Conservation (phyloP, 306 rosid genomes). For the Castanopsis chinensis region DNA sequence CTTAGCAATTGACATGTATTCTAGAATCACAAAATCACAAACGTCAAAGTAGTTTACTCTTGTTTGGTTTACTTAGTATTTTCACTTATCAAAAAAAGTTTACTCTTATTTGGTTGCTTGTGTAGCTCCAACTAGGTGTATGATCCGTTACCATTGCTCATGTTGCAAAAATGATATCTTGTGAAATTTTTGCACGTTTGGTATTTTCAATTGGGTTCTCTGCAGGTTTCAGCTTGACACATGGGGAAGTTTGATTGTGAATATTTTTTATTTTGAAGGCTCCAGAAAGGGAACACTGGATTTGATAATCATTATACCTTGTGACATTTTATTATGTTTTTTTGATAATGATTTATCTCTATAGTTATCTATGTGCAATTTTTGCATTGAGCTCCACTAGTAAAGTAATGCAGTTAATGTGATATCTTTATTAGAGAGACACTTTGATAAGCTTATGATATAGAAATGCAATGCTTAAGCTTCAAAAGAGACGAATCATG, state of each 20-base stretch:
- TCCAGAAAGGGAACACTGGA: neutral
- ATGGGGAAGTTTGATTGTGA: neutral
- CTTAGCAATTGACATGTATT: neutral
- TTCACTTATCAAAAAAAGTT: too few relatives aligned
- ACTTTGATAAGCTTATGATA: neutral
- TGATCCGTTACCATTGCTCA: neutral
- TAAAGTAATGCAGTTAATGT: neutral
- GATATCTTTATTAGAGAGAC: neutral
- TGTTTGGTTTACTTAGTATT: neutral
- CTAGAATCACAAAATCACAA: neutral
- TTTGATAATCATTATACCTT: neutral
- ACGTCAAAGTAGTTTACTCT: neutral
- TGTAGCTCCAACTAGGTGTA: neutral
- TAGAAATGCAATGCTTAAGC: neutral
- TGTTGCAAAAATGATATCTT: neutral
- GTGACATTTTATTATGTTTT: neutral
- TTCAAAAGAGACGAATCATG: neutral
- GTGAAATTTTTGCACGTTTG: neutral
- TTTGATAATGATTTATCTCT: neutral
- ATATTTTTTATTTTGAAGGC: neutral
- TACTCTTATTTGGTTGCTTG: neutral
- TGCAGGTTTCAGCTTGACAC: neutral
- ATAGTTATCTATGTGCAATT: neutral
- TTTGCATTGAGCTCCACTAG: neutral
- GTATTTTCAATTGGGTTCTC: neutral